Conservation (phyloP, 768 basidiomycete species). For the Omphalotus guepiniiformis region DNA sequence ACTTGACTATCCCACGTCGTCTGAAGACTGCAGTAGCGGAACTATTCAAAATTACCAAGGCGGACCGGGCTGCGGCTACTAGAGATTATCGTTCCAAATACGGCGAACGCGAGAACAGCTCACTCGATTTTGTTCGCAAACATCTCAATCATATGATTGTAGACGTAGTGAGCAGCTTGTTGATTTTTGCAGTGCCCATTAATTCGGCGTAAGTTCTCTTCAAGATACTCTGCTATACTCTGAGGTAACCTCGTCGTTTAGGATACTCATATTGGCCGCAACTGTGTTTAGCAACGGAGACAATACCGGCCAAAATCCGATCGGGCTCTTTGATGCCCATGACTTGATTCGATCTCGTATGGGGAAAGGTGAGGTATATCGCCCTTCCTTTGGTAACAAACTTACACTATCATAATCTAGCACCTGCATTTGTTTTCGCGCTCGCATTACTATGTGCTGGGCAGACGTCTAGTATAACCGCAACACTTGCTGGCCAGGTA, state of each 20-base stretch:
- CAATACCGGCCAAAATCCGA: slow-evolving; percentile 33
- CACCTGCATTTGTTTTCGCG: slow-evolving; percentile 68
- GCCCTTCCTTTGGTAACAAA: neutral
- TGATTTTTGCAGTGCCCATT: slow-evolving; percentile 71
- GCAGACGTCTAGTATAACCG: slow-evolving; percentile 74
- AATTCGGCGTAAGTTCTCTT: slow-evolving; percentile 53
- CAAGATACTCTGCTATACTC: neutral
- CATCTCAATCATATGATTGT: slow-evolving; percentile 54
- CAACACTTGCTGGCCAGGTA: slow-evolving; percentile 75
- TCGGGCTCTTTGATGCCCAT: slow-evolving; percentile 72
- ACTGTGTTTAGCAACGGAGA: slow-evolving; percentile 59
- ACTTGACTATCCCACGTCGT: slow-evolving; percentile 7
- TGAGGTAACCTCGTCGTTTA: slow-evolving; percentile 18
- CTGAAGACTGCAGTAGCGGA: slow-evolving; percentile 13
- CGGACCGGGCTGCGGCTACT: slow-evolving; percentile 26
- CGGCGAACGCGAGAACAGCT: slow-evolving; percentile 45
- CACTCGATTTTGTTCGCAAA: slow-evolving; percentile 40
- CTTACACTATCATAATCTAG: slow-evolving; percentile 27
- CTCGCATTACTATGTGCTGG: slow-evolving; percentile 71
- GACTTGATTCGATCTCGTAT: slow-evolving; percentile 50
- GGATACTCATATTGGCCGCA: slow-evolving; percentile 69
- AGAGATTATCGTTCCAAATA: slow-evolving; percentile 34
- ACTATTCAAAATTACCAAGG: slow-evolving; percentile 27
- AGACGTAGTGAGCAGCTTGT: slow-evolving; percentile 55
- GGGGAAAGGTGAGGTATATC: slow-evolving; percentile 44